Percentiles rank a stretch among this genome's conserved stretches.
phyloP scores from a whole-genome alignment of 2,329 filamentous ascomycete species.

The Penicillium sp. region DNA sequence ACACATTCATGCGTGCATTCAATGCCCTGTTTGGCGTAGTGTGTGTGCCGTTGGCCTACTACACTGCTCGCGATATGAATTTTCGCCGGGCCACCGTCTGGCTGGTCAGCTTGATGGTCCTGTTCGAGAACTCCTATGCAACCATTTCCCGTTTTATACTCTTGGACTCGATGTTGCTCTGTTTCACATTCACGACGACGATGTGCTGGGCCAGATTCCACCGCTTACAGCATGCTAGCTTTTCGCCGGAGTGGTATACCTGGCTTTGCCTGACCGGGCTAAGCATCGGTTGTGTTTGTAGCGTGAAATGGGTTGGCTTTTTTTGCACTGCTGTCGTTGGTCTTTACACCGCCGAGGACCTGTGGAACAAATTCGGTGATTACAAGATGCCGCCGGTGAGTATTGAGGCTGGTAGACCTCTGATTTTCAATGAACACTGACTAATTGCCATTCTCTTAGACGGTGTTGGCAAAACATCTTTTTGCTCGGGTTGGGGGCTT shows the following conservation, averaged over 20 bases:
- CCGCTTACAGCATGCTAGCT: constrained; percentile 77
- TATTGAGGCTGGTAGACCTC: constrained; percentile 10
- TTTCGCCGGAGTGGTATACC: constrained; percentile 86
- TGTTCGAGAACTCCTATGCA: constrained; percentile 98
- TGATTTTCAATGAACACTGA: neutral
- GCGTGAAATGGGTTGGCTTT: constrained; percentile 96
- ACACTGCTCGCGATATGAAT: constrained; percentile 84
- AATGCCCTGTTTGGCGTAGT: constrained; percentile 92
- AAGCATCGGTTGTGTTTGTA: constrained; percentile 96
- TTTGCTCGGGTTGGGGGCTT: constrained; percentile 77
- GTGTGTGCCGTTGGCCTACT: constrained; percentile 92
- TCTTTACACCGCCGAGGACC: constrained; percentile 90
- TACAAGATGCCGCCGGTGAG: constrained; percentile 80
- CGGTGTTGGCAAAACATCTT: constrained; percentile 71
- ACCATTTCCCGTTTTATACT: constrained; percentile 98
- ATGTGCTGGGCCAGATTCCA: constrained; percentile 98
- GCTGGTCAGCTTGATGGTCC: constrained; percentile 93
- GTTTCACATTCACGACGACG: constrained; percentile 96
- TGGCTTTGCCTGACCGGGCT: constrained; percentile 93
- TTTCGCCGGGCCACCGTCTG: constrained; percentile 84
- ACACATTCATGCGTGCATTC: constrained; percentile 97
- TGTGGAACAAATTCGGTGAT: constrained; percentile 98
- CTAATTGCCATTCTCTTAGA: constrained; percentile 47
- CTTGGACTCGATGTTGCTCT: constrained; percentile 96
- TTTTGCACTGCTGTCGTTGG: constrained; percentile 95